Evolutionary conservation across 768 basidiomycete species (phyloP), one percentile per base, ranked within the genome.

Genomic region (Chalciporus piperatus): DNA sequence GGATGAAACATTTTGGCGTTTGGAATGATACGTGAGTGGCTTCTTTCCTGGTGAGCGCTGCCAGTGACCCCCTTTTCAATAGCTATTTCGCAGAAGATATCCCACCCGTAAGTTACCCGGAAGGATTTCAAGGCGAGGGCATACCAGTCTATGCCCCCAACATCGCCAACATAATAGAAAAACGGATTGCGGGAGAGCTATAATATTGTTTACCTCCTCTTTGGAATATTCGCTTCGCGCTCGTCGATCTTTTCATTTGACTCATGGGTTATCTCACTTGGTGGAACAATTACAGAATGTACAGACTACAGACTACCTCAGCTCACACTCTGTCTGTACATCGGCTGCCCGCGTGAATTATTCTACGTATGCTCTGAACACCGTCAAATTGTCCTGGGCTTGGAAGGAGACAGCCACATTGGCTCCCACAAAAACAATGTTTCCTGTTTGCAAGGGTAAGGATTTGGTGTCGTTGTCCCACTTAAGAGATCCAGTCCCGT

Each of bases 401-500:
- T 60, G 55, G 55, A 93, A 76, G 35, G 66, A 64, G 22, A 94
- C 69, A 52, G 74, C 74, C 3, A 77, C 74, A 8, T 77, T 83
- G 3, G 94, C 92, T 25, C 86, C 92, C 22, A 97, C 70, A 56
- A 98, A 96, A 56, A 89, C 70, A 19, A 92, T 92, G 57, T 85
- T 84, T 5, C 96, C 96, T 35, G 77, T 63, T 16, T 69, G 67
- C 16, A 85, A 54, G 4, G 74, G 70, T 47, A 88, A 48, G 9
- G 56, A 58, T 41, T 67, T 69, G 49, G 57, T 56, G 35, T 50
- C 70, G 5, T 60, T 63, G 12, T 62, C 71, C 85, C 84, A 90
- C 23, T 44, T 58, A 2, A 91, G 64, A 25, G 57, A 62, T 0
- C 90, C 92, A 1, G 60, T 63, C 0, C 93, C 92, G 19, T 77